phyloP scores from a whole-genome alignment of 2,329 filamentous ascomycete genomes.

The Fusarium cyanostomum region DNA sequence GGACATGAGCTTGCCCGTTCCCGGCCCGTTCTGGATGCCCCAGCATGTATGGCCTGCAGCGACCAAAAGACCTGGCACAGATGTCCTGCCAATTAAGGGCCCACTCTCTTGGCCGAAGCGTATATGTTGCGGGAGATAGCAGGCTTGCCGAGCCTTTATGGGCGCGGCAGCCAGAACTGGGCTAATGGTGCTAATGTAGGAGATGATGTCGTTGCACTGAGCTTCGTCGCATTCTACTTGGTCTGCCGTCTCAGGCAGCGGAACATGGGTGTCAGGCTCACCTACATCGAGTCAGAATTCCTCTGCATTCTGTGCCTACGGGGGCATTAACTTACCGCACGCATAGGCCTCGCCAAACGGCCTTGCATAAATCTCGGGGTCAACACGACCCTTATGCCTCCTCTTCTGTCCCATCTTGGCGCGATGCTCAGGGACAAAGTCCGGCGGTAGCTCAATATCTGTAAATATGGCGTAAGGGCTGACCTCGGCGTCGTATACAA shows the following conservation, averaged over 20 bases:
- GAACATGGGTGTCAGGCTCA: constrained; percentile 80
- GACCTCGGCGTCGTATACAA: constrained; percentile 71
- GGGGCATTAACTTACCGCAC: constrained; percentile 68
- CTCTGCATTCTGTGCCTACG: background rate
- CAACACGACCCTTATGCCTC: constrained; percentile 70
- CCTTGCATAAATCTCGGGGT: constrained; percentile 93
- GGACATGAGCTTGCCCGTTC: constrained; percentile 82
- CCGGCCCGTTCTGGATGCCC: constrained; percentile 97
- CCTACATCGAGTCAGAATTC: constrained; percentile 48
- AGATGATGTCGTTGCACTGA: constrained; percentile 85
- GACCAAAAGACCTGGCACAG: constrained; percentile 77
- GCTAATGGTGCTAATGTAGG: constrained; percentile 76
- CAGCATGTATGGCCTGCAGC: constrained; percentile 96
- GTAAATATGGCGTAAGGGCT: constrained; percentile 86
- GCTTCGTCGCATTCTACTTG: constrained; percentile 78
- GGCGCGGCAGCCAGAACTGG: constrained; percentile 73
- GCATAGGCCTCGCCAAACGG: constrained; percentile 92
- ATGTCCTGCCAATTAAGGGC: constrained; percentile 81
- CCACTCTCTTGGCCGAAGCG: constrained; percentile 67
- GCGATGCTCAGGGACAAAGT: constrained; percentile 66
- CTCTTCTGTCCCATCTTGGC: constrained; percentile 59
- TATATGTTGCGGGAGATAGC: constrained; percentile 86
- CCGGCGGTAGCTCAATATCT: constrained; percentile 76
- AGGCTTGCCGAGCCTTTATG: constrained; percentile 83
- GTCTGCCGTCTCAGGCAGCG: constrained; percentile 79